Evolutionary conservation across 2,329 filamentous ascomycete species (phyloP).

Genomic region (Hymenoscyphus scutula): DNA sequence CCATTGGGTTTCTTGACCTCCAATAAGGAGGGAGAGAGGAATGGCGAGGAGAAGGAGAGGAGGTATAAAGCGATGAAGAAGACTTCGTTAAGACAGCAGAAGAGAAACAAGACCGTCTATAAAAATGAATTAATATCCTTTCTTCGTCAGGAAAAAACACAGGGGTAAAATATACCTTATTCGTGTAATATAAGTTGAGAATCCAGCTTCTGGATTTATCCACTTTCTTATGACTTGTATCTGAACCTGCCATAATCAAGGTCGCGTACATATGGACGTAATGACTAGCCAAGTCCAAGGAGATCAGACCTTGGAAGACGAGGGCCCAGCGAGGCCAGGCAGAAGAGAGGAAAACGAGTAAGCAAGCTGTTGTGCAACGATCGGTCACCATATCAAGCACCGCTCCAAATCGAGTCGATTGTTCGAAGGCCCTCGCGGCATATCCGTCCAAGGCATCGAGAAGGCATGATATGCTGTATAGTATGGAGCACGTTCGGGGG

Average conservation of each 20-base stretch:
- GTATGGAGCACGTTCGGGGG: slow-evolving; percentile 86
- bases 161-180: slow-evolving; percentile 66
- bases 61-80: slow-evolving; percentile 99
- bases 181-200: slow-evolving; percentile 94
- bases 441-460: slow-evolving; percentile 94
- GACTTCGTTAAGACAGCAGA: slow-evolving; percentile 87
- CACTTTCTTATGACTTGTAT: slow-evolving; percentile 87
- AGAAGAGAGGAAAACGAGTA: slow-evolving; percentile 90
- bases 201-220: slow-evolving; percentile 85
- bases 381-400: slow-evolving; percentile 99
- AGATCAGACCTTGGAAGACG: slow-evolving; percentile 90
- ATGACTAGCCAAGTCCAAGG: slow-evolving; percentile 89
- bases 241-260: slow-evolving; percentile 77
- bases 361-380: slow-evolving; percentile 90
- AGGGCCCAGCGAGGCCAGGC: slow-evolving; percentile 94
- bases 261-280: slow-evolving; percentile 99
- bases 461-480: slow-evolving; percentile 92
- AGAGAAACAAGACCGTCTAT: slow-evolving; percentile 85
- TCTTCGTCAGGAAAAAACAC: neutral
- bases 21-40: slow-evolving; percentile 80
- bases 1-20: slow-evolving; percentile 54
- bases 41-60: slow-evolving; percentile 90
- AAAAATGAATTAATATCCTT: slow-evolving; percentile 10
- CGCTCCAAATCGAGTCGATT: slow-evolving; percentile 92
- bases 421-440: slow-evolving; percentile 81